Evolutionary conservation across 2,329 filamentous ascomycete genomes (phyloP), one percentile per base, ranked within the genome.

Genomic region (Rutstroemia sp.): DNA sequence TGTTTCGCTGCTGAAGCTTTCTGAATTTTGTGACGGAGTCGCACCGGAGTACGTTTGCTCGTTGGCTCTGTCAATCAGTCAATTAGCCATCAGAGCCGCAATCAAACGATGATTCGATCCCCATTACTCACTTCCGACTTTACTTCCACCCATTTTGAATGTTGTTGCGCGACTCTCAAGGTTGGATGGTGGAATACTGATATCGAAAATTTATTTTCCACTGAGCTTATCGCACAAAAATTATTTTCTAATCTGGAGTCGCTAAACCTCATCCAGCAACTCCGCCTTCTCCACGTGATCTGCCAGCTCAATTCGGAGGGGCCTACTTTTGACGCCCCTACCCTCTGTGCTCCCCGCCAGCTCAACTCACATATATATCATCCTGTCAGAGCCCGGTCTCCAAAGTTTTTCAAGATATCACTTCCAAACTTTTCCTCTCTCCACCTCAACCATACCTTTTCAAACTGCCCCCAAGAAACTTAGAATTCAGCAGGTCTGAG

Each of bases 1-100:
- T 96, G 90, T 78, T 99, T 99, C 60, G 89, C 86, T 44, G 83
- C 83, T 53, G 92, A 89, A 21, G 88, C 86, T 75, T 99, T 99
- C 71, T 96, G 83, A 73, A 99, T 97, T 76, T 95, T 96, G 78
- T 96, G 86, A 63, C 92, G 86, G 68, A 99, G 81, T 59, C 94
- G 90, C 68, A 92, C 88, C 46, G 92, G 84, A 64, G 82, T 84
- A 73, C 94, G 87, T 83, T 99, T 99, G 56, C 92, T 97, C 75
- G 87, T 91, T 69, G 92, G 94, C 75, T 96, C 91, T 96, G 67
- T 21, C 55, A 50, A 57, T 25, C 19, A 49, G 34, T 38, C 53
- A 61, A 58, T 64, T 59, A 65, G 58, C 45, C 21, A 51, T 23
- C 5, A 4, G 10, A 10, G 34, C 3, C 25, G 7, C 9, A 16